Evolutionary conservation across 1,284 basidiomycete genomes (phyloP), one percentile per base, ranked within the genome.

Genomic region (Malassezia nana): DNA sequence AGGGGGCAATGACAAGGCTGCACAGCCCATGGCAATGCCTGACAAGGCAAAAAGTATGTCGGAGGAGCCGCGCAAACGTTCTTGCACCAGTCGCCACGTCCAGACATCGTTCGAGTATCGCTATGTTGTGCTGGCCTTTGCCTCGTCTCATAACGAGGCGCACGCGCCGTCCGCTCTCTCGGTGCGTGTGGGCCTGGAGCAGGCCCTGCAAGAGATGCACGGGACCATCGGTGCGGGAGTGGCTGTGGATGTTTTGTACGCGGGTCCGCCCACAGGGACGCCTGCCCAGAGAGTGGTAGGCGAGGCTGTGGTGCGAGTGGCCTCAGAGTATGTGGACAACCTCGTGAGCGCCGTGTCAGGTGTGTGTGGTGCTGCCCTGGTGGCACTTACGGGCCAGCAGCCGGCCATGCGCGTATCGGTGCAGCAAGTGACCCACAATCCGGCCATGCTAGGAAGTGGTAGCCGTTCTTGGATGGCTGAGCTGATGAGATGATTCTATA

Each of bases 201-300:
- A 45, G 5, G 62, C 64, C 0, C 57, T 65, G 16, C 52, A 46
- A 8, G 13, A 45, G 0, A 55, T 57, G 24, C 35, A 63, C 45
- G 66, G 66, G 28, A 18, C 33, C 4, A 44, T 62, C 9, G 63
- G 59, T 9, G 59, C 58, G 3, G 64, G 64, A 4, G 57, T 57
- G 41, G 35, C 46, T 22, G 46, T 66, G 25, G 66, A 68, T 30
- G 26, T 68, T 13, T 59, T 68, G 25, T 57, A 56, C 48, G 44
- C 40, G 4, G 47, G 53, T n/a, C 25, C 22, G 24, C 52, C 63
- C 2, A 46, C 42, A 10, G 26, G 26, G 12, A 22, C n/a, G 13
- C 13, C 39, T 2, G 31, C 38, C 15, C 30, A 35, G 6, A 26
- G 33, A 25, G 50, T 35, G n/a, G 22, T 52, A 9, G 44, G 41